Percentiles rank a stretch among this genome's conserved stretches.
Evolutionary conservation across 306 rosid genomes (phyloP).

Genomic region (Cicer chorassanicum): DNA sequence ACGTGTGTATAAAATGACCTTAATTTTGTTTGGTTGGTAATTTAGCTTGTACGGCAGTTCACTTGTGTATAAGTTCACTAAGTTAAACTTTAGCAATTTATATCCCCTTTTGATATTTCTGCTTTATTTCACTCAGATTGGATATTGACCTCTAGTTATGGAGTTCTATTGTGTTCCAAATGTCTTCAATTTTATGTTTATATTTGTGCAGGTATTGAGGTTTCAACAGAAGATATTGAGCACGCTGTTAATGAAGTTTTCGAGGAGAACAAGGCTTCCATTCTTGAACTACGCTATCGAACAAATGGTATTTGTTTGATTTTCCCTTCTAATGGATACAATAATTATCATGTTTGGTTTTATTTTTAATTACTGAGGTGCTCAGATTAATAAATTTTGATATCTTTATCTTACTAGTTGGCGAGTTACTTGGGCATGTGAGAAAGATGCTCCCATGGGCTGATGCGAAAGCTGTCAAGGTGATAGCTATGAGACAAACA

Average conservation of each 20-base stretch:
- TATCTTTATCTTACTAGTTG: slow-evolving; percentile 62
- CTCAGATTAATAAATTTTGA: slow-evolving; percentile 23
- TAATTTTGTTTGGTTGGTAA: slow-evolving; percentile 17
- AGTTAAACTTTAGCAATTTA: background rate
- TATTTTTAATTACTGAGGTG: background rate
- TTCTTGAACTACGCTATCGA: slow-evolving; percentile 78
- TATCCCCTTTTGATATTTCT: slow-evolving; percentile 23
- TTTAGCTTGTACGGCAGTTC: slow-evolving; percentile 11
- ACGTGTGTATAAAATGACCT: background rate
- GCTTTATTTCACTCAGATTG: slow-evolving; percentile 31
- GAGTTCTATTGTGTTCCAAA: background rate
- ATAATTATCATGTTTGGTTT: slow-evolving; percentile 18
- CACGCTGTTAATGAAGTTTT: slow-evolving; percentile 68
- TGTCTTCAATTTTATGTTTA: slow-evolving; percentile 29
- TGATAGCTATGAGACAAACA: slow-evolving; percentile 39
- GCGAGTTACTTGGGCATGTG: slow-evolving; percentile 80
- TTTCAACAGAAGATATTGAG: slow-evolving; percentile 73
- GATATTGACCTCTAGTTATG: slow-evolving; percentile 10
- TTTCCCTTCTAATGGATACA: slow-evolving; percentile 4
- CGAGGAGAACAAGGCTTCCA: slow-evolving; percentile 70
- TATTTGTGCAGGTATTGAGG: slow-evolving; percentile 72
- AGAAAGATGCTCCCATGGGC: slow-evolving; percentile 95
- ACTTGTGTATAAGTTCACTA: slow-evolving; percentile 2
- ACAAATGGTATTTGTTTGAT: slow-evolving; percentile 61
- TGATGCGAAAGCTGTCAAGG: slow-evolving; percentile 95